Evolutionary conservation across 257 asterid species (phyloP).

Genomic region (Osmanthus fragrans): DNA sequence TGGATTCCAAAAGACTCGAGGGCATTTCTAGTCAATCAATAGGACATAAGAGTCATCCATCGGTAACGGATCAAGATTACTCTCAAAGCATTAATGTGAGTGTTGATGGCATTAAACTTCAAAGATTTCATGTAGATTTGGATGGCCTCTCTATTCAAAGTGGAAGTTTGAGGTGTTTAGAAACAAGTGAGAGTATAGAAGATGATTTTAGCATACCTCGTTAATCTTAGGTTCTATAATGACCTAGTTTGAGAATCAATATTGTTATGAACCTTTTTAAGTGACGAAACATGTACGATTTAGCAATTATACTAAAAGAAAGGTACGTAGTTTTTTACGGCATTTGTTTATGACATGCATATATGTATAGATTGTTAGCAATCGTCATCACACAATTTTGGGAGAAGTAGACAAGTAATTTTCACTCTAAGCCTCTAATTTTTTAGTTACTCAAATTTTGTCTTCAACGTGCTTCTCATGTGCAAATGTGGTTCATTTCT

Average conservation of each 20-base stretch:
- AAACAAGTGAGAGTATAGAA: conserved; percentile 36
- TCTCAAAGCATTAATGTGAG: conserved; percentile 47
- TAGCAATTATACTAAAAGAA: no score
- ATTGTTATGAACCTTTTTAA: not conserved
- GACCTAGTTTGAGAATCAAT: not conserved
- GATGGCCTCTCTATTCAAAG: conserved; percentile 41
- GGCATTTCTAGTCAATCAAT: conserved; percentile 8
- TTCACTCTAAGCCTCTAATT: no score
- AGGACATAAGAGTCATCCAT: not conserved
- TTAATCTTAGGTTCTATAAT: not conserved
- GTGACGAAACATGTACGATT: not conserved
- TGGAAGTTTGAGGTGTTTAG: conserved; percentile 65
- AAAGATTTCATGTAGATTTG: conserved; percentile 58
- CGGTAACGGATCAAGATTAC: not conserved
- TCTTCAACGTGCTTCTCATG: no score
- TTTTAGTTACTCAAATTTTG: no score
- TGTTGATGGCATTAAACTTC: conserved; percentile 56
- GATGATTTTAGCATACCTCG: conserved; percentile 14
- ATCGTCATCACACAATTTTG: not conserved
- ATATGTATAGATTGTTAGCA: not conserved
- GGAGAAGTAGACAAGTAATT: not conserved
- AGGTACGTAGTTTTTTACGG: no score
- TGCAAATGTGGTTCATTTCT: no score
- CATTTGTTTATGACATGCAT: no score
- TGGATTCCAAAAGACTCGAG: not conserved